Evolutionary conservation across 106 monocot species (phyloP), one percentile per base, ranked within the genome.

Genomic region (Phalaenopsis equestris): DNA sequence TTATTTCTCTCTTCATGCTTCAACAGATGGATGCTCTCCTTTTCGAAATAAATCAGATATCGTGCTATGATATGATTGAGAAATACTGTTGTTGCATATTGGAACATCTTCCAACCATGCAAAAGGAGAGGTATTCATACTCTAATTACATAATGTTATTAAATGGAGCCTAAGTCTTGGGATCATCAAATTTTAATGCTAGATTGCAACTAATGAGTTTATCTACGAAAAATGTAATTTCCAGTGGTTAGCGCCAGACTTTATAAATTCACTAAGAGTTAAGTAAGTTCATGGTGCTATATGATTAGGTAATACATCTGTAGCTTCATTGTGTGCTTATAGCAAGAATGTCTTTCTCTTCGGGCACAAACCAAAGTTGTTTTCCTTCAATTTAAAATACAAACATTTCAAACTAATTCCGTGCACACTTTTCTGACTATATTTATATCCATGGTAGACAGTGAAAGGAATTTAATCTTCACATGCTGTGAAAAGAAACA

Each of bases 21-120:
- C 8, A 58, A 77, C 86, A 91, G 91, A 91, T 84, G 47, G 91
- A 91, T 78, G 86, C 73, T 37, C 65, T 91, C 8, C 77, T 91
- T 9, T 67, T 73, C 3, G 91, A 91, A 77, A 83, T 88, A 56
- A 91, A 91, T 75, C 84, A 75, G 5, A 19, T 76, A 38, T 80
- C 82, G 8, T 91, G 91, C 86, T 91, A 91, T 81, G 91, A 88
- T 67, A 86, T 91, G 84, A 86, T 91, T 55, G 88, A 91, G 48
- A 48, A 81, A 39, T 88, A 75, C 57, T 88, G 91, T 49, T 70
- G 78, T 16, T 77, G 42, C 58, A 77, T 91, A 36, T 52, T 80
- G 36, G 75, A 67, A 49, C 84, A 84, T 36, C 86, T 91, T 73
- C 73, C 91, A 55, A 12, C 41, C 67, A 75, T 91, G 74, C 86